Percentiles rank a stretch among this genome's conserved stretches.
These are phyloP conservation scores for Pseudogymnoascus verrucosus DNA, from an alignment of 2,329 filamentous ascomycete genomes.

Conservation along the genomic window DNA sequence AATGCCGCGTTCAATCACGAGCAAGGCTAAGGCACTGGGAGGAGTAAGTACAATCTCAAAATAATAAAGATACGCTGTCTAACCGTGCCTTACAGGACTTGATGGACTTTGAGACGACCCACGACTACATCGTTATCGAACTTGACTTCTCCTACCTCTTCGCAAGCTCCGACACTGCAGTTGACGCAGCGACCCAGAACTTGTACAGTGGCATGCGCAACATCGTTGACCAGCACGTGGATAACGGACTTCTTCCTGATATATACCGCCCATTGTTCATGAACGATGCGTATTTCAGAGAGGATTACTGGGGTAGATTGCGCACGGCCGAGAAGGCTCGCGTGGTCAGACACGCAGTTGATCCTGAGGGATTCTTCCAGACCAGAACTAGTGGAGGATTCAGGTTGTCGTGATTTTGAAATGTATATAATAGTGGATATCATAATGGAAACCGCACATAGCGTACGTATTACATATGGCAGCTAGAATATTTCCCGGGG, in stretches of 20 bases:
- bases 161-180: neutral
- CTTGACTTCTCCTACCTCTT: slow-evolving; percentile 24
- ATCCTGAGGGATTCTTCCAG: slow-evolving; percentile 23
- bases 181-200: slow-evolving; percentile 5
- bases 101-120: slow-evolving; percentile 18
- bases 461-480: neutral
- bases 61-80: neutral
- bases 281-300: slow-evolving; percentile 25
- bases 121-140: slow-evolving; percentile 24
- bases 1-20: slow-evolving; percentile 22
- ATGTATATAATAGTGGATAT: neutral
- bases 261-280: slow-evolving; percentile 27
- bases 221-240: neutral
- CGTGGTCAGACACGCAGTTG: slow-evolving; percentile 21
- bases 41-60: neutral
- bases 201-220: slow-evolving; percentile 8
- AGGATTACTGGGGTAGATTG: slow-evolving; percentile 14
- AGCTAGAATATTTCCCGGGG: neutral
- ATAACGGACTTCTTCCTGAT: slow-evolving; percentile 5
- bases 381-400: slow-evolving; percentile 20
- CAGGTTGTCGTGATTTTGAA: slow-evolving; percentile 17
- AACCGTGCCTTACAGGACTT: slow-evolving; percentile 14
- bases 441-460: neutral
- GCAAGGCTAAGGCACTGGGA: slow-evolving; percentile 13
- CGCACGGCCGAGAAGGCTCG: slow-evolving; percentile 3